Conservation (phyloP, 768 basidiomycete genomes). For the Hydnomerulius pinastri region DNA sequence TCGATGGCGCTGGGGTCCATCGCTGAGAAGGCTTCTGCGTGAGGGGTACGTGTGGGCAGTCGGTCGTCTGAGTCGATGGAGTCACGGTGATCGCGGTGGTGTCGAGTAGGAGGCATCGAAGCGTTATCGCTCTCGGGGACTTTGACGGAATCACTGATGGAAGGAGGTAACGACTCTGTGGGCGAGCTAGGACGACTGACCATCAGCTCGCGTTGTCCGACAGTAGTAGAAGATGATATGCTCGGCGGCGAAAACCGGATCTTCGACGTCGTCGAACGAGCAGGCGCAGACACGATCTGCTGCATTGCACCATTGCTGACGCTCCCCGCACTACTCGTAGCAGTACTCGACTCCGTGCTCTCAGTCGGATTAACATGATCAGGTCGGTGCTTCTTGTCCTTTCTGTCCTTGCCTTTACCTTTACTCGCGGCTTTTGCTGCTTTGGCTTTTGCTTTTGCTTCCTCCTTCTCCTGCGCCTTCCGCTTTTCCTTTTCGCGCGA, state of each 20-base stretch:
- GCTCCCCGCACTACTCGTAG: constrained; percentile 35
- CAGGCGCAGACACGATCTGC: constrained; percentile 11
- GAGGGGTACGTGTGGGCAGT: constrained; percentile 52
- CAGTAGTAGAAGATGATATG: constrained; percentile 16
- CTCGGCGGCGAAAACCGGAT: constrained; percentile 21
- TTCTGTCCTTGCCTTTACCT: constrained; percentile 32
- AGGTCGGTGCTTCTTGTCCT: constrained; percentile 34
- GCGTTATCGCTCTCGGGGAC: constrained; percentile 11
- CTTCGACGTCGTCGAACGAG: constrained; percentile 6
- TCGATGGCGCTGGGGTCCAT: constrained; percentile 57
- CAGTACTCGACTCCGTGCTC: constrained; percentile 33
- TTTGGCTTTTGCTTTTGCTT: constrained; percentile 17
- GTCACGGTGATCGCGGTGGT: constrained; percentile 24
- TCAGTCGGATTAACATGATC: constrained; percentile 28
- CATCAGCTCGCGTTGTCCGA: constrained; percentile 3
- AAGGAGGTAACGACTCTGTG: constrained; percentile 10
- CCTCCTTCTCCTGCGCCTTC: constrained; percentile 20
- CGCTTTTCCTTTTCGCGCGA: constrained; percentile 25
- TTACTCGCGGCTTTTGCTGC: constrained; percentile 21
- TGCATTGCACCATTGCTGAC: constrained; percentile 6
- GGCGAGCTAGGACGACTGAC: constrained; percentile 25
- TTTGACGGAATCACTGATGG: constrained; percentile 4
- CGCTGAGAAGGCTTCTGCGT: constrained; percentile 62
- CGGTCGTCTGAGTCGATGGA: constrained; percentile 28
- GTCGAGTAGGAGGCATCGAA: constrained; percentile 8